phyloP scores from a whole-genome alignment of 306 rosid genomes.

The Carpinus viminea region DNA sequence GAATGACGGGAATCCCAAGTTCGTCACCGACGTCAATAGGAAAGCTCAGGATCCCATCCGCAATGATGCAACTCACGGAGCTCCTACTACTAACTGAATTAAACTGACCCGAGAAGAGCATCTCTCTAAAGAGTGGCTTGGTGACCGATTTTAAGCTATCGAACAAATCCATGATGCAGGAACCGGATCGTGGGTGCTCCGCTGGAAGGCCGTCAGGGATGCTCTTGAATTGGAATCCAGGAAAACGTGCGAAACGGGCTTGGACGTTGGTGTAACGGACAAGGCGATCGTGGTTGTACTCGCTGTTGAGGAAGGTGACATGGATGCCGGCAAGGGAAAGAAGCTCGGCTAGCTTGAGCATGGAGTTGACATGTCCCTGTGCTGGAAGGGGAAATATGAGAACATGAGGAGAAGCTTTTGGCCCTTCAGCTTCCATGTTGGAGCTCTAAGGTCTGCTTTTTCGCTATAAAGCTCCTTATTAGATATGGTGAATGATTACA shows the following conservation, averaged over 20 bases:
- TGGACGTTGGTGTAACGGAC: neutral
- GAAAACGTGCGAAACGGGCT: constrained; percentile 14
- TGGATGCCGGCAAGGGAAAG: constrained; percentile 23
- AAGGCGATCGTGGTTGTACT: constrained; percentile 24
- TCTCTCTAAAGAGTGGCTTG: constrained; percentile 32
- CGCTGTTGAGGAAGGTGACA: constrained; percentile 38
- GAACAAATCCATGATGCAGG: neutral
- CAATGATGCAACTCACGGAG: constrained; percentile 33
- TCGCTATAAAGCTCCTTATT: no score
- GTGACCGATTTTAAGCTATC: neutral
- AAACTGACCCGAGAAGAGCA: constrained; percentile 3
- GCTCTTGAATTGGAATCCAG: constrained; percentile 30
- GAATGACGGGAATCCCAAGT: constrained; percentile 33
- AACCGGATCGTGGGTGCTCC: neutral
- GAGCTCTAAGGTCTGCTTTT: no score
- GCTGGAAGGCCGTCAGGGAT: constrained; percentile 35
- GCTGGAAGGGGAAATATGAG: no score
- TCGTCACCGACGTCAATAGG: constrained; percentile 29
- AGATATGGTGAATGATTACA: no score
- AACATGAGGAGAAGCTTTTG: no score
- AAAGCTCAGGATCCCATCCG: constrained; percentile 41
- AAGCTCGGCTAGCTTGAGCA: constrained; percentile 44
- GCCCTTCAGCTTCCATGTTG: no score
- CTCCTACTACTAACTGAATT: neutral
- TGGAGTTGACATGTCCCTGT: neutral